Percentiles rank a stretch among this genome's conserved stretches.
Evolutionary conservation across 805 yeast species (phyloP).

Genomic region (Schwanniomyces sp.): DNA sequence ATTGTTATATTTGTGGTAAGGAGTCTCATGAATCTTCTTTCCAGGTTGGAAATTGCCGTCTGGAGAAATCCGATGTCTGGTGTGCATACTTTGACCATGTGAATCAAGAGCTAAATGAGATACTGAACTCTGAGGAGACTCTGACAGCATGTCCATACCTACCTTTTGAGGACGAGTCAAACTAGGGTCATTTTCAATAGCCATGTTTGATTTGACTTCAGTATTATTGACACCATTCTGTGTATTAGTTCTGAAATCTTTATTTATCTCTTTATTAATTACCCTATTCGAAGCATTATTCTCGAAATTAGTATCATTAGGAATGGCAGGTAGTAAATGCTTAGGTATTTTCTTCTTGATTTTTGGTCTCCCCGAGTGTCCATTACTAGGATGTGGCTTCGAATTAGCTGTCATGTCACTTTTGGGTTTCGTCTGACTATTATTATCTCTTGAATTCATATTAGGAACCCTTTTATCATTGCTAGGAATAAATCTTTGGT

Average conservation of each 20-base stretch:
- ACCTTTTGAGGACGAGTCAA: not conserved
- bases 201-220: too few relatives aligned
- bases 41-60: too few relatives aligned
- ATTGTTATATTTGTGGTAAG: not conserved
- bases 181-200: too few relatives aligned
- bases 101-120: not conserved
- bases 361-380: not conserved
- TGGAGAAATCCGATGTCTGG: not conserved
- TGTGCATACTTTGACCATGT: not conserved
- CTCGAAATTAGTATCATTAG: not conserved
- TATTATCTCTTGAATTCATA: not conserved
- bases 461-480: not conserved
- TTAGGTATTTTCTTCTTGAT: constrained; percentile 1
- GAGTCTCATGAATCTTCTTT: not conserved
- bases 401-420: not conserved
- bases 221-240: too few relatives aligned
- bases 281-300: not conserved
- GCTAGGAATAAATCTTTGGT: not conserved
- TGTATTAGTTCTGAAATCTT: too few relatives aligned
- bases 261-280: not conserved
- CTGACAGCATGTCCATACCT: too few relatives aligned
- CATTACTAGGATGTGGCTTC: not conserved
- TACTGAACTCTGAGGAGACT: not conserved
- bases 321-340: constrained; percentile 2
- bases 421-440: not conserved